These are phyloP conservation scores for Daedaleopsis nitida DNA, from an alignment of 768 basidiomycete genomes.

Conservation along the genomic window DNA sequence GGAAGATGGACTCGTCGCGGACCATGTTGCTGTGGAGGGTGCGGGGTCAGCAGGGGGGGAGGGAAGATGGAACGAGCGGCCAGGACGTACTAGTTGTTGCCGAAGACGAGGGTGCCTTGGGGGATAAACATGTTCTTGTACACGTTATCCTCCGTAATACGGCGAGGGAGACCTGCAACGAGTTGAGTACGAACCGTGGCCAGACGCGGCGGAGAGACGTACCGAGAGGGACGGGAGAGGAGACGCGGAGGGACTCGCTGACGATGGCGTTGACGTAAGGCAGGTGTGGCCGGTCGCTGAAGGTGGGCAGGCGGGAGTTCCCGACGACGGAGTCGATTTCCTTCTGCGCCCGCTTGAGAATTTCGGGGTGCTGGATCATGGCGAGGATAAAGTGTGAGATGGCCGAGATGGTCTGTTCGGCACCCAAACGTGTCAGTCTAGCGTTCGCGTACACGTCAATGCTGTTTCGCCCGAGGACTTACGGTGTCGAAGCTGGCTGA, in stretches of 20 bases:
- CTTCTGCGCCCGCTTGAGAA: constrained; percentile 56
- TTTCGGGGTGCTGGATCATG: constrained; percentile 63
- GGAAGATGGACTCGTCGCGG: constrained; percentile 46
- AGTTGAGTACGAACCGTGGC: not conserved
- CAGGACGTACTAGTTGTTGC: constrained; percentile 56
- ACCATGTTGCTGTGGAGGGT: constrained; percentile 33
- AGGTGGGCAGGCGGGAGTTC: constrained; percentile 55
- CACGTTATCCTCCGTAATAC: constrained; percentile 65
- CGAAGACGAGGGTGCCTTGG: constrained; percentile 64
- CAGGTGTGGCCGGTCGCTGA: constrained; percentile 54
- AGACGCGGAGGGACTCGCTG: constrained; percentile 58
- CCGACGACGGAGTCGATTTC: constrained; percentile 68
- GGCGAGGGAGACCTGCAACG: constrained; percentile 58
- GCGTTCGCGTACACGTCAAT: not conserved
- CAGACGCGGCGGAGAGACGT: constrained; percentile 20
- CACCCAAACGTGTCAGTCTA: not conserved
- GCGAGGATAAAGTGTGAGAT: constrained; percentile 66
- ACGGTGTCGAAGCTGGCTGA: constrained; percentile 67
- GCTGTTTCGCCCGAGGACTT: constrained; percentile 12
- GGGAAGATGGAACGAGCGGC: constrained; percentile 1
- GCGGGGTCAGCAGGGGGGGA: not conserved
- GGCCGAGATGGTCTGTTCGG: constrained; percentile 51
- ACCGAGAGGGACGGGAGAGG: constrained; percentile 60
- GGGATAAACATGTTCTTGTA: constrained; percentile 62
- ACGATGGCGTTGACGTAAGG: constrained; percentile 62